Base-by-base conservation (phyloP, 495 filamentous ascomycete species). In the Lichenothelia convexa region DNA sequence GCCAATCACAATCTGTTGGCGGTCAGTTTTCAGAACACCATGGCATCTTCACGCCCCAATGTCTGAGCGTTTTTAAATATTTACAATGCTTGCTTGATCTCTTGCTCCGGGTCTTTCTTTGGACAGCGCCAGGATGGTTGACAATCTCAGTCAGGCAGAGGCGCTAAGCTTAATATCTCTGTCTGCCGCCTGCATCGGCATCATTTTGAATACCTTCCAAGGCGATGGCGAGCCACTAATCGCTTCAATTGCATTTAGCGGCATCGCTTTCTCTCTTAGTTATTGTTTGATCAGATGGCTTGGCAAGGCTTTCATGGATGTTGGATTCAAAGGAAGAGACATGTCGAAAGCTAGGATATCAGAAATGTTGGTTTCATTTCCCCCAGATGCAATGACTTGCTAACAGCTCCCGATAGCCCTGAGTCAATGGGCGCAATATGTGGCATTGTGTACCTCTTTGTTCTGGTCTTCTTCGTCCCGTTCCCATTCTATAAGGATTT, bases 401-500 rank as follows among this genome's bases (percentile, higher is more conserved):
- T 21, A 24, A 22, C 20, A 9, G 1, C 9, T 18, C n/a, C 31
- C 9, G 19, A 31, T 45, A 82, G 78, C 45, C 89, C 89, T 11
- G 89, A 99, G 58, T 84, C 82, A 20, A 95, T 99, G 91, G 89
- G 89, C n/a, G 83, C 77, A 15, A 72, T 95, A 30, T 92, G 82
- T 54, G 89, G 91, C 1, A 71, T 89, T 21, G 80, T 95, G 1
- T 95, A 94, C 59, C 62, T 99, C 20, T 61, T 95, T 18, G 65
- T 68, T 4, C 69, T 93, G 21, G 91, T 95, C 35, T 53, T 81
- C 21, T 95, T 99, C 53, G 82, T 95, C 36, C 89, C 89, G 0
- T 95, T 94, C 56, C 76, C 83, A 2, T 95, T 99, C 57, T 95
- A 93, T 61, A 87, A 92, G 56, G 86, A 99, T 49, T 89, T 99